A percentile compares a stretch with the other conserved stretches of the same genome.
These are phyloP conservation scores for Coniochaeta sp. DNA, from an alignment of 2,329 filamentous ascomycete species.

Conservation along the genomic window DNA sequence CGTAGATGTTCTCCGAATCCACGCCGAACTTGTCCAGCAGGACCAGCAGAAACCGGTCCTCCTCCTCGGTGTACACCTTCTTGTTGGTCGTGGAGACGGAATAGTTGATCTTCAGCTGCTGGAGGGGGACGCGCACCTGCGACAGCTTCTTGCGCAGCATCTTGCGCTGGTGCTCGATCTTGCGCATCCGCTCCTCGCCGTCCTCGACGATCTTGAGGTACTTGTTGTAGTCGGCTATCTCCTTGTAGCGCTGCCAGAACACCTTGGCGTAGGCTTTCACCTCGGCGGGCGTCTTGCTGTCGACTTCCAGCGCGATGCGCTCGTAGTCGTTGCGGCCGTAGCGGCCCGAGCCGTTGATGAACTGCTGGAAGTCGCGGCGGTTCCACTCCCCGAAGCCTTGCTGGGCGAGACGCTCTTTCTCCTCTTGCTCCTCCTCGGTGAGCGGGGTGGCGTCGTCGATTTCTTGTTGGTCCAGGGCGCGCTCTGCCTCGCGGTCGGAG, in stretches of 20 bases:
- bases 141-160: constrained; percentile 92
- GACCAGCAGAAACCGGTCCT: constrained; percentile 91
- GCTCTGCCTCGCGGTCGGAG: constrained; percentile 79
- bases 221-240: constrained; percentile 84
- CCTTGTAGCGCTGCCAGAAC: constrained; percentile 92
- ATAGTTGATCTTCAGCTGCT: constrained; percentile 98
- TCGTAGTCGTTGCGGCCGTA: constrained; percentile 84
- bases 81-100: constrained; percentile 99
- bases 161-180: constrained; percentile 87
- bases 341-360: constrained; percentile 90
- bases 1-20: constrained; percentile 83
- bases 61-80: constrained; percentile 98
- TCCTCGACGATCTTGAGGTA: constrained; percentile 85
- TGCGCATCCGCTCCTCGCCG: constrained; percentile 82
- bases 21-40: constrained; percentile 89
- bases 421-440: constrained; percentile 80
- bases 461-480: constrained; percentile 79
- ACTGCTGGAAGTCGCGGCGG: constrained; percentile 95
- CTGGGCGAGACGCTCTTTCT: constrained; percentile 74
- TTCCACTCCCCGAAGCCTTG: constrained; percentile 95
- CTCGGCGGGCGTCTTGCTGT: constrained; percentile 79
- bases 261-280: constrained; percentile 88
- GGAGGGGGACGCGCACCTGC: constrained; percentile 92
- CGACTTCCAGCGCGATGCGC: constrained; percentile 80
- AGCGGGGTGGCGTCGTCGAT: constrained; percentile 88